A percentile compares a stretch with the other conserved stretches of the same genome.
These are phyloP conservation scores for Polygonum aviculare DNA, from an alignment of 148 eudicot genomes.

Conservation along the genomic window DNA sequence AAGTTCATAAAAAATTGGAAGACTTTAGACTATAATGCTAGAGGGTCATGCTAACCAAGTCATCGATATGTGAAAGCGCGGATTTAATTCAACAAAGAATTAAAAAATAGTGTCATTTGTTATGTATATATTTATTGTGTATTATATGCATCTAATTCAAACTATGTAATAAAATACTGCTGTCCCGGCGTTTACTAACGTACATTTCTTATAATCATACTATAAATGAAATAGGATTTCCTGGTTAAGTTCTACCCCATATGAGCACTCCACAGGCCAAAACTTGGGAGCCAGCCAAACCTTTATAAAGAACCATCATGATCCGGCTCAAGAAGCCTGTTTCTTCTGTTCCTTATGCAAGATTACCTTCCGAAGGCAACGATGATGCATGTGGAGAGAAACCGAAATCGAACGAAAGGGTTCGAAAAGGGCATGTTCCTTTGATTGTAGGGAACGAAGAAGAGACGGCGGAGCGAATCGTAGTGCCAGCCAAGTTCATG, in stretches of 20 bases:
- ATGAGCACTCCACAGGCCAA: background rate
- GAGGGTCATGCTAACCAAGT: background rate
- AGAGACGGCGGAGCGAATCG: constrained; percentile 16
- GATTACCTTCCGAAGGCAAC: background rate
- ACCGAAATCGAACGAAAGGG: background rate
- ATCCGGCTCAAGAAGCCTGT: background rate
- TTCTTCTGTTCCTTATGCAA: background rate
- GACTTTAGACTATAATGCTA: background rate
- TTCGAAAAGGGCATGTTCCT: constrained; percentile 26
- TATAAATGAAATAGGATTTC: background rate
- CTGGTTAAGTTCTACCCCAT: background rate
- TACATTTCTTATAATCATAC: background rate
- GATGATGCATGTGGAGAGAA: background rate
- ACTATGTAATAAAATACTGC: background rate
- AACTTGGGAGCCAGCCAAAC: background rate
- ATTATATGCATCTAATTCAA: background rate
- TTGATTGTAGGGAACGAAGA: constrained; percentile 29
- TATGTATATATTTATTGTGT: background rate
- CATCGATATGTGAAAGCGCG: background rate
- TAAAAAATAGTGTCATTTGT: background rate
- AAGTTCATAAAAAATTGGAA: background rate
- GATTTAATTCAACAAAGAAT: background rate
- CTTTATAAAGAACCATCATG: background rate
- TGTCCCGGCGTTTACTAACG: background rate
- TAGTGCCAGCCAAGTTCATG: constrained; percentile 28